Conservation (phyloP, 768 basidiomycete species). For the Naematelia aurantialba region DNA sequence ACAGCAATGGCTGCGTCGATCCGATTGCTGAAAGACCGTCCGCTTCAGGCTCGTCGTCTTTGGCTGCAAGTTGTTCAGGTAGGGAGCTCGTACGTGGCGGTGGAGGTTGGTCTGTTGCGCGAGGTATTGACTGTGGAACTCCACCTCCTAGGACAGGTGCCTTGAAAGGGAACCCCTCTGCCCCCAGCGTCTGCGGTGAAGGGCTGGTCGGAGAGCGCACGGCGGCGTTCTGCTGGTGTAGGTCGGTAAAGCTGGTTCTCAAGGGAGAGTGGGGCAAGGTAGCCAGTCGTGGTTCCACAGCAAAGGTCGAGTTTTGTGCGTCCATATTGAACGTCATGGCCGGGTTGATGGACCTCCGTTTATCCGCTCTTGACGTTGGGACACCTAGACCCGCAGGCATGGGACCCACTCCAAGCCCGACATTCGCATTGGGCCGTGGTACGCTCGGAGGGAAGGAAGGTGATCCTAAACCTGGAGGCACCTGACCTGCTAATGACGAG, state of each 20-base stretch:
- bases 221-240: constrained; percentile 13
- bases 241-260: constrained; percentile 54
- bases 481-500: constrained; percentile 15
- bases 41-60: neutral
- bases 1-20: neutral
- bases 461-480: neutral
- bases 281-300: constrained; percentile 30
- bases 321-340: constrained; percentile 52
- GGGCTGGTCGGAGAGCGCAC: constrained; percentile 31
- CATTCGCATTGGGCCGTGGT: constrained; percentile 6
- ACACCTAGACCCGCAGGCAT: constrained; percentile 36
- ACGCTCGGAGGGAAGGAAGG: constrained; percentile 12
- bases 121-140: constrained; percentile 1
- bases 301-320: constrained; percentile 30
- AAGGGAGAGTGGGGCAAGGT: constrained; percentile 49
- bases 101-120: constrained; percentile 10
- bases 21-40: neutral
- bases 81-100: constrained; percentile 41
- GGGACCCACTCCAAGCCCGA: constrained; percentile 42
- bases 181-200: constrained; percentile 13
- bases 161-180: constrained; percentile 31
- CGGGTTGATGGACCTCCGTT: constrained; percentile 61
- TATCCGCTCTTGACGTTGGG: constrained; percentile 53
- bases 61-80: constrained; percentile 20
- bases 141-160: neutral